A percentile compares a stretch with the other conserved stretches of the same genome.
Conservation (phyloP, 2,329 filamentous ascomycete species). For the Shiraia sp. region DNA sequence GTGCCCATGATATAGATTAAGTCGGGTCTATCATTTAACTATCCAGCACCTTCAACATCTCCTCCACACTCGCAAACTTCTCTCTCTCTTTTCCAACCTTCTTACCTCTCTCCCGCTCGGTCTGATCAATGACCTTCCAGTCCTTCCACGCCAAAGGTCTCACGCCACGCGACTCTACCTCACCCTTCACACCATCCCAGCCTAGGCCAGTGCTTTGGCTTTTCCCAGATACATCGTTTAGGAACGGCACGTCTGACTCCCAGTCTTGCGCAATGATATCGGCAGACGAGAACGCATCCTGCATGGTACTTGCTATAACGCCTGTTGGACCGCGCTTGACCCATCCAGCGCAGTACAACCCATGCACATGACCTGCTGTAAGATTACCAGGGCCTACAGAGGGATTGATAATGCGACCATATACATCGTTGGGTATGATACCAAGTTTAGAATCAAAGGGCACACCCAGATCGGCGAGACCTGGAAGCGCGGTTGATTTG, state of each 20-base stretch:
- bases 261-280: constrained; percentile 85
- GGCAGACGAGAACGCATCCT: constrained; percentile 87
- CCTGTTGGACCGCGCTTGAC: constrained; percentile 93
- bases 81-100: constrained; percentile 76
- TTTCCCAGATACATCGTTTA: constrained; percentile 47
- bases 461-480: constrained; percentile 73
- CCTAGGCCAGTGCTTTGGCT: constrained; percentile 56
- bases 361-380: constrained; percentile 60
- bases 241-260: constrained; percentile 53
- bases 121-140: constrained; percentile 83
- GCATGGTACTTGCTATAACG: constrained; percentile 95
- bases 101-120: constrained; percentile 70
- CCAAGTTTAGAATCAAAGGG: constrained; percentile 76
- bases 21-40: constrained; percentile 5
- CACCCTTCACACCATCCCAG: constrained; percentile 75
- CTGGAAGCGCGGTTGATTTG: constrained; percentile 75
- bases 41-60: constrained; percentile 59
- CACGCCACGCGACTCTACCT: constrained; percentile 60
- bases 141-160: constrained; percentile 77
- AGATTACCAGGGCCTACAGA: constrained; percentile 42
- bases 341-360: constrained; percentile 94
- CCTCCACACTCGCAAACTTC: constrained; percentile 60
- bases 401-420: constrained; percentile 68
- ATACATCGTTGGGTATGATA: constrained; percentile 79
- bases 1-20: too few species aligned